A percentile compares a stretch with the other conserved stretches of the same genome.
Conservation (phyloP, 805 yeast genomes). For the Yarrowia bubula region DNA sequence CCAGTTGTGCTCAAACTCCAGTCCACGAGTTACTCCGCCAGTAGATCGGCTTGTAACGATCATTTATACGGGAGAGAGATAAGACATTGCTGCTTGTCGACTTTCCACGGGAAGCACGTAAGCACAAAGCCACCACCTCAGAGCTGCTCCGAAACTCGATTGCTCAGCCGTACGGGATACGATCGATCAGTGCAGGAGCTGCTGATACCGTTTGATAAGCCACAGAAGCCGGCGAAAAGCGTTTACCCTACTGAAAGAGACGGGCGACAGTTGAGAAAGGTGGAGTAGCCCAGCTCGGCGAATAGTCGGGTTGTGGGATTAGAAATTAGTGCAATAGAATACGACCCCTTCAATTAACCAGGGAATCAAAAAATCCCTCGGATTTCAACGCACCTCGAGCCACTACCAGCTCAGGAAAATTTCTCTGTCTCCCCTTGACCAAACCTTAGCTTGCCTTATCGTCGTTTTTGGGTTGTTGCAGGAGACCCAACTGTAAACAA, state of each 20-base stretch:
- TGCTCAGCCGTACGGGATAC: background rate
- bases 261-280: background rate
- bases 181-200: background rate
- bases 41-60: too few species aligned
- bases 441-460: conserved; percentile 9
- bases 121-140: background rate
- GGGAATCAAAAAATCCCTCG: too few species aligned
- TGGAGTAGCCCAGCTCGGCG: too few species aligned
- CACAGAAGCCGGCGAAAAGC: background rate
- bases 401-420: too few species aligned
- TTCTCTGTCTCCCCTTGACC: background rate
- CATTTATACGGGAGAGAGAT: too few species aligned
- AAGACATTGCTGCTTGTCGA: background rate
- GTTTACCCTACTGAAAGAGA: background rate
- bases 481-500: background rate
- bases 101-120: background rate
- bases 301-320: too few species aligned
- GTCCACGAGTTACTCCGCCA: too few species aligned
- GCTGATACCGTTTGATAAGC: conserved; percentile 4
- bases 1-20: too few species aligned
- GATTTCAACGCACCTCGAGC: too few species aligned
- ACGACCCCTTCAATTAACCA: too few species aligned
- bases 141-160: background rate
- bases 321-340: too few species aligned
- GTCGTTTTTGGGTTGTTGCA: background rate